These are phyloP conservation scores for Yamadazyma sp. DNA, from an alignment of 805 yeast species.

Conservation along the genomic window DNA sequence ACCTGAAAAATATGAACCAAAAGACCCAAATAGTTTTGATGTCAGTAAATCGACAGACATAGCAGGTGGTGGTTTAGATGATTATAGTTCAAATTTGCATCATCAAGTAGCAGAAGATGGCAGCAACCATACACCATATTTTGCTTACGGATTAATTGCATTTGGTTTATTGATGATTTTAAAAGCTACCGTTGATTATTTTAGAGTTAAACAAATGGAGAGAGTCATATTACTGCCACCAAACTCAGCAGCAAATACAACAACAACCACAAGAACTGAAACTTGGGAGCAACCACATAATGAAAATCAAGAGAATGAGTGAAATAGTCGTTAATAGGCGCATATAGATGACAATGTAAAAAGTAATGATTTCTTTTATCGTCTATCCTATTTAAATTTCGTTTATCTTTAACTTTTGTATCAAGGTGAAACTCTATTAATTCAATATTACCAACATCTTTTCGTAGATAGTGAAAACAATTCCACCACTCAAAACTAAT, in stretches of 20 bases:
- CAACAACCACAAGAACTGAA: constrained; percentile 14
- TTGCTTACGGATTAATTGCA: constrained; percentile 62
- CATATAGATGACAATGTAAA: too few species aligned
- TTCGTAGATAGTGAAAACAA: constrained; percentile 94
- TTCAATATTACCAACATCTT: constrained; percentile 67
- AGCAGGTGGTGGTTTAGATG: constrained; percentile 26
- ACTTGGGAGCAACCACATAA: constrained; percentile 4
- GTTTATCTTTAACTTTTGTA: not conserved
- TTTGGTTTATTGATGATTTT: constrained; percentile 65
- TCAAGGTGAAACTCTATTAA: constrained; percentile 17
- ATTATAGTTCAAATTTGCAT: constrained; percentile 25
- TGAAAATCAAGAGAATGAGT: not conserved
- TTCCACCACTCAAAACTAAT: constrained; percentile 90
- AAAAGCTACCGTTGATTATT: constrained; percentile 70
- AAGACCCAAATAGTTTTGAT: constrained; percentile 32
- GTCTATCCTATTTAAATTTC: not conserved
- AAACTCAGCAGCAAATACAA: not conserved
- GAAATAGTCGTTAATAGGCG: too few species aligned
- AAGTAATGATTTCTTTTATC: not conserved
- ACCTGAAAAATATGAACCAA: constrained; percentile 32
- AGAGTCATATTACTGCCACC: constrained; percentile 42
- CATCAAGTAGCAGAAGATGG: constrained; percentile 11
- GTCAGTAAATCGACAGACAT: constrained; percentile 25
- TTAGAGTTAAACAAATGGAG: constrained; percentile 76
- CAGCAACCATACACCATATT: constrained; percentile 38